Conservation (phyloP, 2,329 filamentous ascomycete species). For the Cercospora beticola region DNA sequence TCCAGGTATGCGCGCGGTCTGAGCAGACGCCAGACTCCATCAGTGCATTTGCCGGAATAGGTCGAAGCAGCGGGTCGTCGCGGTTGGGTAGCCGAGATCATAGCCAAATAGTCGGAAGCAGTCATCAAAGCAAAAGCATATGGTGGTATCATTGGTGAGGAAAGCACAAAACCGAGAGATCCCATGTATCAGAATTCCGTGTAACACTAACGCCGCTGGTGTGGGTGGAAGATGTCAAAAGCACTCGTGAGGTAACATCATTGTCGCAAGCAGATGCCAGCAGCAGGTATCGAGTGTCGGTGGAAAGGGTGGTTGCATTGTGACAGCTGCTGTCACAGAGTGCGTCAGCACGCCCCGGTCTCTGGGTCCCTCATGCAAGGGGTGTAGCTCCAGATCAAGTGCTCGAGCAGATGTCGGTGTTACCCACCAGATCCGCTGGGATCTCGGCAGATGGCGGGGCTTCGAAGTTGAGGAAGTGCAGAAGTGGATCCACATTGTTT, state of each 20-base stretch:
- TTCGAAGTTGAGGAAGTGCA: conserved; percentile 9
- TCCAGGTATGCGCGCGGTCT: neutral
- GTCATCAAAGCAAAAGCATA: conserved; percentile 24
- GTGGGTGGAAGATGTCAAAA: conserved; percentile 21
- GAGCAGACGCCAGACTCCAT: neutral
- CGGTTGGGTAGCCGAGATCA: conserved; percentile 18
- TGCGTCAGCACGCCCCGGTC: conserved; percentile 21
- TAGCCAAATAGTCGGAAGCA: conserved; percentile 5
- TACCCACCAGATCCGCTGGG: conserved; percentile 11
- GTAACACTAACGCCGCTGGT: conserved; percentile 21
- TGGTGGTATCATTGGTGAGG: conserved; percentile 28
- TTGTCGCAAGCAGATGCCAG: conserved; percentile 14
- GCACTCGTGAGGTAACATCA: conserved; percentile 15
- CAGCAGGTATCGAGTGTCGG: conserved; percentile 16
- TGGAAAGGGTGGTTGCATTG: conserved; percentile 13
- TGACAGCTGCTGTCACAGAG: conserved; percentile 17
- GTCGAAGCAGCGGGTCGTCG: conserved; percentile 5
- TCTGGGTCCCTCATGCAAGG: conserved; percentile 19
- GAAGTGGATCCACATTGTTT: conserved; percentile 2
- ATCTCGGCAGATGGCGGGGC: conserved; percentile 7
- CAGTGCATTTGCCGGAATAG: conserved; percentile 12
- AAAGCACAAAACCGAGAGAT: conserved; percentile 7
- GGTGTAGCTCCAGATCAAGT: conserved; percentile 13
- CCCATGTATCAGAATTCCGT: conserved; percentile 10
- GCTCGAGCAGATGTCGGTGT: conserved; percentile 16